These are phyloP conservation scores for Secale cereale DNA, from an alignment of 176 grass and related monocot species.

Conservation along the genomic window DNA sequence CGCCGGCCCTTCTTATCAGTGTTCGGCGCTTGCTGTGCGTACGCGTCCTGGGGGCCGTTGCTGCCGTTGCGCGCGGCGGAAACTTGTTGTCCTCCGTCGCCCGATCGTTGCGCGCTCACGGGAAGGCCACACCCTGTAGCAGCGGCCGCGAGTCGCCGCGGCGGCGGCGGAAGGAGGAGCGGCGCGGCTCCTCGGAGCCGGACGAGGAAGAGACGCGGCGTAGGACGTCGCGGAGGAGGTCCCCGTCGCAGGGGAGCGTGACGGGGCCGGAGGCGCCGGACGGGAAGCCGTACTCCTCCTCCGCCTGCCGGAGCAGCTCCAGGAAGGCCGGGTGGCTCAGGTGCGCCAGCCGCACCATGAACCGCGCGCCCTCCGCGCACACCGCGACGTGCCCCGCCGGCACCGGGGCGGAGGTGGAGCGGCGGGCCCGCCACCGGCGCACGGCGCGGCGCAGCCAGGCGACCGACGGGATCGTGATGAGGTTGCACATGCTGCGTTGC, in stretches of 20 bases:
- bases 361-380: conserved; percentile 17
- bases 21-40: no score
- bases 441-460: no score
- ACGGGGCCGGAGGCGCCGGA: conserved; percentile 16
- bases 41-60: no score
- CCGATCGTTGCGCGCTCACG: neutral
- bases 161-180: neutral
- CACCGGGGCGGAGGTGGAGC: neutral
- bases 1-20: no score
- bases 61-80: no score
- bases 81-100: no score
- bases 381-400: conserved; percentile 43
- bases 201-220: conserved; percentile 2
- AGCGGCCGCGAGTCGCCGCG: neutral
- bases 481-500: no score
- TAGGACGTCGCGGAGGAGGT: conserved; percentile 38
- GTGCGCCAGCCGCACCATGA: conserved; percentile 42
- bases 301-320: conserved; percentile 37
- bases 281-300: conserved; percentile 50
- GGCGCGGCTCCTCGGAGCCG: neutral
- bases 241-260: conserved; percentile 41
- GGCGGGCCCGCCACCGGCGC: neutral
- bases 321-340: conserved; percentile 40
- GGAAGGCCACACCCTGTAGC: neutral
- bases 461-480: no score